Percentiles rank a stretch among this genome's conserved stretches.
Conservation (phyloP, 2,329 filamentous ascomycete species). For the Xylariaceae sp. region DNA sequence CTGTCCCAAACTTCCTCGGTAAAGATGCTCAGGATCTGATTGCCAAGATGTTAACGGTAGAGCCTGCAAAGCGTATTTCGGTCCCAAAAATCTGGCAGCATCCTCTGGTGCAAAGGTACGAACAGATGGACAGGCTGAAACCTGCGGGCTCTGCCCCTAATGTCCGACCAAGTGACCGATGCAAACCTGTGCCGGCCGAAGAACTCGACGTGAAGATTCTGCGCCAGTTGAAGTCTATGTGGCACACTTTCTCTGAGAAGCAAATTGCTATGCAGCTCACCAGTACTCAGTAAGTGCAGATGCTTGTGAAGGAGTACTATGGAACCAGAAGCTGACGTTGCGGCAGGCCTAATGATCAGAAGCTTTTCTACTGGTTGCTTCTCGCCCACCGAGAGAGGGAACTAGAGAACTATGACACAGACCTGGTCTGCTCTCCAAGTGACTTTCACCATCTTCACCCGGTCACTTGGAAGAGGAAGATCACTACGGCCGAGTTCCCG, state of each 20-base stretch:
- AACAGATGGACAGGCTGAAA: slow-evolving; percentile 64
- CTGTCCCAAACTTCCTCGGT: slow-evolving; percentile 58
- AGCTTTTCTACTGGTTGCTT: slow-evolving; percentile 85
- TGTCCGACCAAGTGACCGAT: slow-evolving; percentile 47
- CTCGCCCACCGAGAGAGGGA: slow-evolving; percentile 77
- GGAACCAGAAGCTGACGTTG: slow-evolving; percentile 23
- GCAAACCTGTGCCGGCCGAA: slow-evolving; percentile 51
- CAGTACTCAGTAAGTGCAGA: slow-evolving; percentile 52
- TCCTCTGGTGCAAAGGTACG: slow-evolving; percentile 78
- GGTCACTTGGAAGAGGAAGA: slow-evolving; percentile 51
- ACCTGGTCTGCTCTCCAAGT: slow-evolving; percentile 78
- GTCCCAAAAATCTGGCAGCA: slow-evolving; percentile 82
- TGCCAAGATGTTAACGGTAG: slow-evolving; percentile 67
- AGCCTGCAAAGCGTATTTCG: slow-evolving; percentile 72
- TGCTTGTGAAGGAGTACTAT: neutral
- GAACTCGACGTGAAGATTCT: slow-evolving; percentile 79
- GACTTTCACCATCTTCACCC: slow-evolving; percentile 80
- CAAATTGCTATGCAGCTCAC: slow-evolving; percentile 65
- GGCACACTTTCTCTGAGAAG: slow-evolving; percentile 77
- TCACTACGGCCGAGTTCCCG: slow-evolving; percentile 57
- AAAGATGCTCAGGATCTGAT: slow-evolving; percentile 73
- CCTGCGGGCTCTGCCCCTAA: slow-evolving; percentile 50
- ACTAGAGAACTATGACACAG: slow-evolving; percentile 78
- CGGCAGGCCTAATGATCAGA: slow-evolving; percentile 77
- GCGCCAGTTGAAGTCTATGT: slow-evolving; percentile 80